These are phyloP conservation scores for Suhomyces tanzawaensis DNA, from an alignment of 805 yeast species.

Conservation along the genomic window DNA sequence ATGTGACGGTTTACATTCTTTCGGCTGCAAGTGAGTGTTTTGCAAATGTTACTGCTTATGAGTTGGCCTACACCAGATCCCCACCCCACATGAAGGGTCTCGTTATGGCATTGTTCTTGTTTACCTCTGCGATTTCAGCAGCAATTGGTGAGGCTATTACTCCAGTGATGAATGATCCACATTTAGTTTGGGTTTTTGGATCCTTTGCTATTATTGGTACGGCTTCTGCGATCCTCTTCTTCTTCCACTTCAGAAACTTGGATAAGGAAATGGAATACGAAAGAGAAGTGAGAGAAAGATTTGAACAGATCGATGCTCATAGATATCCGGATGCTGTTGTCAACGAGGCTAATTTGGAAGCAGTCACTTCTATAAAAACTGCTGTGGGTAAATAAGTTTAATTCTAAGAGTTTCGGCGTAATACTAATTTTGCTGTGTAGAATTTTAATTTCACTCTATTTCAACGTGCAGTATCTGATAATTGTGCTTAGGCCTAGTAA, in stretches of 20 bases:
- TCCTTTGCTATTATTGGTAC: conserved; percentile 38
- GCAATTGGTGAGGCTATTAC: conserved; percentile 45
- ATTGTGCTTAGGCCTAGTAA: too few species aligned
- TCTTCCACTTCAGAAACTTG: conserved; percentile 38
- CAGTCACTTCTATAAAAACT: conserved; percentile 29
- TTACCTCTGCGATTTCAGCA: conserved; percentile 47
- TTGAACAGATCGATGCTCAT: neutral
- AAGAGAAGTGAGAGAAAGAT: conserved; percentile 24
- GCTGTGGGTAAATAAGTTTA: conserved; percentile 25
- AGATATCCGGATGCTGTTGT: conserved; percentile 17
- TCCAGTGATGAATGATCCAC: conserved; percentile 40
- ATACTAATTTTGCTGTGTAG: too few species aligned
- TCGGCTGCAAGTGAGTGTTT: conserved; percentile 55
- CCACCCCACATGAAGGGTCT: conserved; percentile 51
- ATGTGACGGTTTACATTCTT: conserved; percentile 31
- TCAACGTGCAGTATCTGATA: too few species aligned
- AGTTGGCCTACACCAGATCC: conserved; percentile 52
- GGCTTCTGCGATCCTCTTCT: conserved; percentile 31
- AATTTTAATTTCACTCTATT: too few species aligned
- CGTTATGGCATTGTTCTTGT: conserved; percentile 45
- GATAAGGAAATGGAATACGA: conserved; percentile 41
- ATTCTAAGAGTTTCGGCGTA: too few species aligned
- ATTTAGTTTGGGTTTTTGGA: conserved; percentile 43
- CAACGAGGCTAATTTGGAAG: conserved; percentile 21
- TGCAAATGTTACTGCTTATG: conserved; percentile 50